phyloP scores from a whole-genome alignment of 495 filamentous ascomycete species.

The Talaromyces ruber region DNA sequence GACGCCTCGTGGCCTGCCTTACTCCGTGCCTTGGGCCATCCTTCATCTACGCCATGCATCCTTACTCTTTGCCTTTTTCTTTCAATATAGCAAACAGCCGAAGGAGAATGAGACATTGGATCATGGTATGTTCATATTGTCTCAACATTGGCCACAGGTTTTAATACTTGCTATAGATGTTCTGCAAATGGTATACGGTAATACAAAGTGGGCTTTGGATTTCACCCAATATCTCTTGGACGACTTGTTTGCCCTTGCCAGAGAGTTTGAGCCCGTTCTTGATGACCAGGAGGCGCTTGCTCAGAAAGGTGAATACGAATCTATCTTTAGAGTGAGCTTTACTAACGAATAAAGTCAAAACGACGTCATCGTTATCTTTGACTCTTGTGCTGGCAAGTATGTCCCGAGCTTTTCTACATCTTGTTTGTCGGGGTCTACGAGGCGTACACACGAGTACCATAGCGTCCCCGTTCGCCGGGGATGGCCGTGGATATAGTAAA shows the following conservation, averaged over 20 bases:
- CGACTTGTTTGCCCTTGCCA: constrained; percentile 53
- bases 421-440: constrained; percentile 56
- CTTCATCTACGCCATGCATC: constrained; percentile 65
- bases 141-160: constrained; percentile 40
- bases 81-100: constrained; percentile 36
- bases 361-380: constrained; percentile 49
- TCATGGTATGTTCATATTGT: constrained; percentile 35
- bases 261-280: constrained; percentile 39
- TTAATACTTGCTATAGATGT: constrained; percentile 38
- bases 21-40: constrained; percentile 65
- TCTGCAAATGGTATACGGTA: constrained; percentile 32
- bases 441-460: constrained; percentile 28
- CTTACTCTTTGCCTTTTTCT: constrained; percentile 55
- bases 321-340: constrained; percentile 17
- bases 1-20: constrained; percentile 48
- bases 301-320: constrained; percentile 18
- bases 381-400: constrained; percentile 65
- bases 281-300: constrained; percentile 33
- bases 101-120: constrained; percentile 50
- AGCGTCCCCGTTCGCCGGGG: constrained; percentile 20
- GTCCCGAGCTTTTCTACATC: constrained; percentile 61
- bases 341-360: constrained; percentile 29
- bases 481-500: constrained; percentile 30
- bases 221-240: constrained; percentile 62
- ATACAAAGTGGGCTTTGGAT: constrained; percentile 56